Percentiles rank a stretch among this genome's conserved stretches.
Conservation (phyloP, 768 basidiomycete genomes). For the Kwoniella sp. region DNA sequence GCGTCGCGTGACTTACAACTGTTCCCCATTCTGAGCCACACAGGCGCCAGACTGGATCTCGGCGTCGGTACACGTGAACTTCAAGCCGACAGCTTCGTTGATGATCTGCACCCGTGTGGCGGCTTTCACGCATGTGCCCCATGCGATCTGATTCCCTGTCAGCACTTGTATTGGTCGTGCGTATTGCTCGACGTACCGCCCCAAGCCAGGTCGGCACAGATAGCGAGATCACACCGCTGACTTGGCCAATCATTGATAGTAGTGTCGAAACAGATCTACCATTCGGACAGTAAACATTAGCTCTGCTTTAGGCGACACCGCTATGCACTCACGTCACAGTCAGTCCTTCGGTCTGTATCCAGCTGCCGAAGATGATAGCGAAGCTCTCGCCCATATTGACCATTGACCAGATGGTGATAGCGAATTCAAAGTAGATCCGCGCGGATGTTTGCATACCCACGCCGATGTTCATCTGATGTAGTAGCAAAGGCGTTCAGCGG, state of each 20-base stretch:
- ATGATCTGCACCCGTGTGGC: slow-evolving; percentile 49
- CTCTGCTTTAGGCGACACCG: not conserved
- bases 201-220: slow-evolving; percentile 48
- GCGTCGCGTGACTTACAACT: slow-evolving; percentile 26
- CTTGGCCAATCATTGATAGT: slow-evolving; percentile 39
- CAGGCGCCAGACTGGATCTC: slow-evolving; percentile 46
- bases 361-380: slow-evolving; percentile 48
- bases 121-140: slow-evolving; percentile 28
- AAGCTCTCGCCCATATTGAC: slow-evolving; percentile 50
- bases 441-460: slow-evolving; percentile 49
- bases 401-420: slow-evolving; percentile 45
- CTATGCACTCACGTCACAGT: slow-evolving; percentile 45
- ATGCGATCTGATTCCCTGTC: slow-evolving; percentile 11
- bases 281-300: not conserved
- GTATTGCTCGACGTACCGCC: slow-evolving; percentile 26
- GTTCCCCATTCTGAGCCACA: slow-evolving; percentile 49
- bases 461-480: slow-evolving; percentile 41
- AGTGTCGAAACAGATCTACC: slow-evolving; percentile 41
- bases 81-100: slow-evolving; percentile 49
- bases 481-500: not conserved
- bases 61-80: slow-evolving; percentile 45
- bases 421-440: slow-evolving; percentile 51
- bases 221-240: slow-evolving; percentile 46
- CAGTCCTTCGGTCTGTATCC: slow-evolving; percentile 48
- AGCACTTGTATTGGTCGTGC: too few species aligned